Conservation (phyloP, 768 basidiomycete species). For the Mycena amicta region DNA sequence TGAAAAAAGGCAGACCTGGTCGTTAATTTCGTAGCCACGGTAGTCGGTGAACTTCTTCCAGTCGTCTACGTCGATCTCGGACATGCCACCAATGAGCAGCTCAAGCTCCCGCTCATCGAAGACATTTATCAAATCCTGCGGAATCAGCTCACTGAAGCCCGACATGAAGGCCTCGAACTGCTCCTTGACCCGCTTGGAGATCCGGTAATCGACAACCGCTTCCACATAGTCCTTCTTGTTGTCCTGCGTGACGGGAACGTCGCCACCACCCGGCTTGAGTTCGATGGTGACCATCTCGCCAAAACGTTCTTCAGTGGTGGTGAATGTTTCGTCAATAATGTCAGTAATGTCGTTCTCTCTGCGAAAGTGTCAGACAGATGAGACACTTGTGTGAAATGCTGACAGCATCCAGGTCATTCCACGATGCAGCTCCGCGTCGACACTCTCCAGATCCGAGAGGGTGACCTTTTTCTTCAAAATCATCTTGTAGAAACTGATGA, state of each 20-base stretch:
- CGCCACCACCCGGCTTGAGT: slow-evolving; percentile 84
- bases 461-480: slow-evolving; percentile 97
- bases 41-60: slow-evolving; percentile 99
- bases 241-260: slow-evolving; percentile 88
- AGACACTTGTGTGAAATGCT: slow-evolving; percentile 34
- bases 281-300: slow-evolving; percentile 98
- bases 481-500: slow-evolving; percentile 99
- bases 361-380: slow-evolving; percentile 21
- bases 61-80: slow-evolving; percentile 99
- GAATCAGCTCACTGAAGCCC: slow-evolving; percentile 99
- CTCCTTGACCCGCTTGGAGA: slow-evolving; percentile 95
- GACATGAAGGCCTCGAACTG: slow-evolving; percentile 99
- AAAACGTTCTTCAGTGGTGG: slow-evolving; percentile 95
- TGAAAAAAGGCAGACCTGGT: slow-evolving; percentile 60
- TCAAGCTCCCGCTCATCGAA: slow-evolving; percentile 99
- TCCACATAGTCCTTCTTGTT: slow-evolving; percentile 99
- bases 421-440: slow-evolving; percentile 92
- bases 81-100: slow-evolving; percentile 97
- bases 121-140: slow-evolving; percentile 95
- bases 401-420: slow-evolving; percentile 99
- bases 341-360: slow-evolving; percentile 99
- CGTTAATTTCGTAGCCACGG: slow-evolving; percentile 92
- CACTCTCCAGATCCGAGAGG: slow-evolving; percentile 90
- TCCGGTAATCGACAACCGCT: slow-evolving; percentile 92
- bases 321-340: slow-evolving; percentile 97